phyloP scores from a whole-genome alignment of 495 filamentous ascomycete genomes.

The Podospora fimiseda region DNA sequence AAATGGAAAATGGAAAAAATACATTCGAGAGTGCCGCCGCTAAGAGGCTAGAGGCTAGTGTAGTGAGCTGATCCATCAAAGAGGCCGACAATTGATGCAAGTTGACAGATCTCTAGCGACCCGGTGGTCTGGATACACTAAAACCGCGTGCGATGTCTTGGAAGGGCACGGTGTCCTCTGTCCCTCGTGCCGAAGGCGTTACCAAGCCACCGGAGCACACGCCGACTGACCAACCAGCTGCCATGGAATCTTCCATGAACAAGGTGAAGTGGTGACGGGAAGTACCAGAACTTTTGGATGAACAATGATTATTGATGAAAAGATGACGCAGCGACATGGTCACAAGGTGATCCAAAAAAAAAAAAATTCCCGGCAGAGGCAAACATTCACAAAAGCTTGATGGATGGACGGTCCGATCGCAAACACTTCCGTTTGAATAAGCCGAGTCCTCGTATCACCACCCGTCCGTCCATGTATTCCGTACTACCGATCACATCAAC shows the following conservation, averaged over 20 bases:
- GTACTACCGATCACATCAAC: neutral
- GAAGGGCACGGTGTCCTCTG: conserved; percentile 20
- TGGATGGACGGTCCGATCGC: neutral
- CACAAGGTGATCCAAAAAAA: too few relatives aligned
- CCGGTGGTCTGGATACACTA: conserved; percentile 21
- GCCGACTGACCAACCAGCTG: neutral
- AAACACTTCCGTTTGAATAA: neutral
- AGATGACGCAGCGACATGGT: neutral
- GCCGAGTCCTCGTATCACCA: neutral
- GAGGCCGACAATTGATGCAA: conserved; percentile 7
- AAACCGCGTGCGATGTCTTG: conserved; percentile 23
- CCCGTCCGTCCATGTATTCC: too few relatives aligned
- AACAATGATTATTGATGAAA: neutral
- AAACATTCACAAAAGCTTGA: neutral
- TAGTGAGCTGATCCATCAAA: conserved; percentile 18
- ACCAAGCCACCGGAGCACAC: conserved; percentile 5
- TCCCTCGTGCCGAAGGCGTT: neutral
- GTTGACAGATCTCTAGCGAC: conserved; percentile 20
- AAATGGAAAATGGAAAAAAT: neutral
- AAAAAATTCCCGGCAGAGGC: too few relatives aligned
- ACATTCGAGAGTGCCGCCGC: conserved; percentile 17
- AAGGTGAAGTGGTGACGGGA: too few relatives aligned
- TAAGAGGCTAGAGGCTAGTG: too few relatives aligned
- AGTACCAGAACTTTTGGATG: too few relatives aligned
- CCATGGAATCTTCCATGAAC: neutral